Evolutionary conservation across 2,329 filamentous ascomycete species (phyloP).

Genomic region (Mycosphaerella sp.): DNA sequence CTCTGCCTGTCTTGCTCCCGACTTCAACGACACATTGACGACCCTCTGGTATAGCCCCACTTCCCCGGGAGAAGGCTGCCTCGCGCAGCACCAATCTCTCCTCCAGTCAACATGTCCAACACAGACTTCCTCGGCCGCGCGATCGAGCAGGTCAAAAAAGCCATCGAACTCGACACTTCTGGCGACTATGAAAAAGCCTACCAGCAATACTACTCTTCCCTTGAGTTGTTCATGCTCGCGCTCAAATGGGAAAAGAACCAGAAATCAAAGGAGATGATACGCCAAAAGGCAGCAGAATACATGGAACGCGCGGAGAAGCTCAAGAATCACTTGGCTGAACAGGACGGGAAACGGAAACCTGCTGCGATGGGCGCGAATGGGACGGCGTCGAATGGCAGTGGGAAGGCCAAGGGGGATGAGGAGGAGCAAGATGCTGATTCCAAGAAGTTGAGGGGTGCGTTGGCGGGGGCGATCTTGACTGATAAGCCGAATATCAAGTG

Average conservation of each 20-base stretch:
- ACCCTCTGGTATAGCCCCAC: neutral
- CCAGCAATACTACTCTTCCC: constrained; percentile 87
- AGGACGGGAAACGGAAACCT: constrained; percentile 62
- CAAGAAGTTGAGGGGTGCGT: constrained; percentile 88
- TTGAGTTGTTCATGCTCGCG: constrained; percentile 97
- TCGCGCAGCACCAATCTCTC: constrained; percentile 6
- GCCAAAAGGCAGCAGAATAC: constrained; percentile 90
- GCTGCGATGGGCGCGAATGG: constrained; percentile 68
- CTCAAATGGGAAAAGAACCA: constrained; percentile 99
- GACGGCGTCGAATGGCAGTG: constrained; percentile 56
- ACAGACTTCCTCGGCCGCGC: constrained; percentile 96
- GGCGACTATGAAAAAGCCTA: constrained; percentile 98
- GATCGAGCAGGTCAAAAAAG: constrained; percentile 94
- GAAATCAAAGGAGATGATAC: constrained; percentile 95
- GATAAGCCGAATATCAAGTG: constrained; percentile 96
- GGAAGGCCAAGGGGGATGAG: constrained; percentile 59
- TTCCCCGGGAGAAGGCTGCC: constrained; percentile 5
- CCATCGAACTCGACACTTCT: constrained; percentile 91
- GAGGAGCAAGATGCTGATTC: constrained; percentile 70
- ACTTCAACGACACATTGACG: neutral
- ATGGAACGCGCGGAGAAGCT: constrained; percentile 99
- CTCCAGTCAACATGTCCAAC: constrained; percentile 64
- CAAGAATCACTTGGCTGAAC: constrained; percentile 77
- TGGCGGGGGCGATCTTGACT: constrained; percentile 85
- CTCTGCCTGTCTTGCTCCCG: neutral